Percentiles rank a stretch among this genome's conserved stretches.
Evolutionary conservation across 306 rosid species (phyloP).

Genomic region (Amphicarpaea edgeworthii): DNA sequence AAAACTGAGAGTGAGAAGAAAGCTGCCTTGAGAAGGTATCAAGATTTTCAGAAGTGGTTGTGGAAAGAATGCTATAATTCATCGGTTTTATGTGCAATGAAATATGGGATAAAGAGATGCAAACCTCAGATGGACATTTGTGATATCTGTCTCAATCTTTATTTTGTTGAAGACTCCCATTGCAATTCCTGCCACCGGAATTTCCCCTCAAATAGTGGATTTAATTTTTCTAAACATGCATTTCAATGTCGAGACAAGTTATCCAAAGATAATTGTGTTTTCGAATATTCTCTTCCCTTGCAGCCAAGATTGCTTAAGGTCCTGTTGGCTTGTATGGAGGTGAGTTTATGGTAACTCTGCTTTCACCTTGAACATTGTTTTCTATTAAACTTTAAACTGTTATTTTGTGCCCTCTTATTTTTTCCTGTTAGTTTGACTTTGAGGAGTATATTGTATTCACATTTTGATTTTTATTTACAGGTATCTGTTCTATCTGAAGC

Average conservation of each 20-base stretch:
- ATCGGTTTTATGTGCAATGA: constrained; percentile 69
- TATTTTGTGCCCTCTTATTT: constrained; percentile 15
- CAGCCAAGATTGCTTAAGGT: constrained; percentile 80
- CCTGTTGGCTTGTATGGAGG: constrained; percentile 81
- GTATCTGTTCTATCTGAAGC: constrained; percentile 83
- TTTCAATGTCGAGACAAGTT: constrained; percentile 70
- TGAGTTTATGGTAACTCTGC: constrained; percentile 50
- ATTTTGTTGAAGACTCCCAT: constrained; percentile 75
- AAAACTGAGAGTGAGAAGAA: constrained; percentile 79
- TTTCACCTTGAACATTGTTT: constrained; percentile 9
- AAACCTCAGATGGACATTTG: constrained; percentile 72
- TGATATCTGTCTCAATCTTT: constrained; percentile 68
- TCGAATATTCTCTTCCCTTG: constrained; percentile 75
- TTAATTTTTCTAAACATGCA: constrained; percentile 65
- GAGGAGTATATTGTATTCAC: constrained; percentile 25
- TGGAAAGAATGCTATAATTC: constrained; percentile 84
- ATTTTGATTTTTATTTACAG: constrained; percentile 59
- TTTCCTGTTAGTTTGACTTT: constrained; percentile 12
- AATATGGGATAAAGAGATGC: constrained; percentile 80
- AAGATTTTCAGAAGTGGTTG: constrained; percentile 92
- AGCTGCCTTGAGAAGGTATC: constrained; percentile 79
- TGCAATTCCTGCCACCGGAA: constrained; percentile 83
- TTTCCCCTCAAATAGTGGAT: constrained; percentile 56
- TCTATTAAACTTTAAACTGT: constrained; percentile 30
- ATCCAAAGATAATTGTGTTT: constrained; percentile 49